Percentiles rank a stretch among this genome's conserved stretches.
These are phyloP conservation scores for Polygonum maritimum DNA, from an alignment of 148 eudicot genomes.

Conservation along the genomic window DNA sequence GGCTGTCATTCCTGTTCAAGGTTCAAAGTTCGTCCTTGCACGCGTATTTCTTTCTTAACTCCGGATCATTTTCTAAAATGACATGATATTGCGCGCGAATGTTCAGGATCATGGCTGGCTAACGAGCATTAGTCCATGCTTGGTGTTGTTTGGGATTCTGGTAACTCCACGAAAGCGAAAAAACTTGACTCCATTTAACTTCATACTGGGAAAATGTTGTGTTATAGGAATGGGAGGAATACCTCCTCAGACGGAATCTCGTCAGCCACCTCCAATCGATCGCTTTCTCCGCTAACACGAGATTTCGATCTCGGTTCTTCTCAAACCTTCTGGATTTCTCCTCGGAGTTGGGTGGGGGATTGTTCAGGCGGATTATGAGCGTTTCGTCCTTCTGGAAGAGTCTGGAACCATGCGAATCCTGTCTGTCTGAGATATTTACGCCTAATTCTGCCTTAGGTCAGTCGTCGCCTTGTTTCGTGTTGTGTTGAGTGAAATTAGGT, in stretches of 20 bases:
- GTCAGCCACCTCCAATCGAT: not conserved
- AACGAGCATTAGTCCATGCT: constrained; percentile 15
- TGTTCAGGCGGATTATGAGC: constrained; percentile 2
- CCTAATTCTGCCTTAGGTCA: too few species aligned
- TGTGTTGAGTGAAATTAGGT: too few species aligned
- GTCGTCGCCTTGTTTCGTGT: too few species aligned
- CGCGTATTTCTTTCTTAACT: not conserved
- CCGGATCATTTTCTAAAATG: too few species aligned
- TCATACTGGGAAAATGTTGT: not conserved
- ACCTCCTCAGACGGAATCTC: constrained; percentile 6
- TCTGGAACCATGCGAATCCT: constrained; percentile 24
- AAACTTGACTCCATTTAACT: not conserved
- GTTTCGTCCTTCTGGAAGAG: not conserved
- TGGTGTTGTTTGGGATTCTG: constrained; percentile 20
- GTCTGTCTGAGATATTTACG: not conserved
- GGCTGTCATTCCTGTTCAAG: constrained; percentile 14
- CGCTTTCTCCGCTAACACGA: not conserved
- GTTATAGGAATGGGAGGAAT: constrained; percentile 26
- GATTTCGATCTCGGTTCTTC: not conserved
- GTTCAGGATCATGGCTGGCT: constrained; percentile 21
- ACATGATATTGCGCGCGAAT: not conserved
- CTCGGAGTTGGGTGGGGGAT: not conserved
- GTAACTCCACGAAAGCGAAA: not conserved
- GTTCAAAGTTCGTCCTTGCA: not conserved
- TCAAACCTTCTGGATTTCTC: not conserved